These are phyloP conservation scores for Fusarium abutilonis DNA, from an alignment of 2,329 filamentous ascomycete species.

Conservation along the genomic window DNA sequence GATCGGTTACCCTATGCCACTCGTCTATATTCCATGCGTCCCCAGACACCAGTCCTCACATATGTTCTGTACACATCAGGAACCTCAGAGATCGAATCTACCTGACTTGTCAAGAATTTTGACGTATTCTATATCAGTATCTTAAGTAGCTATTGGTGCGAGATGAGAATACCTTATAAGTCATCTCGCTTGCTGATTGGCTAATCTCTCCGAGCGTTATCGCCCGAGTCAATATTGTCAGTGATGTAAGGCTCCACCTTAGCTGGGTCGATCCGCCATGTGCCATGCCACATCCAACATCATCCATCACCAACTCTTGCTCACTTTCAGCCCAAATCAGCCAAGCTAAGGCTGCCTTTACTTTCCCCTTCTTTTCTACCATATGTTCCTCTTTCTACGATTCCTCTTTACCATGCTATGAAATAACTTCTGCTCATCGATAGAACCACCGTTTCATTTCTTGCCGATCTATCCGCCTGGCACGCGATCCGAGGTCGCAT, in stretches of 20 bases:
- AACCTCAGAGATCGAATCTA: no score
- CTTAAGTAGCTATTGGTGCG: no score
- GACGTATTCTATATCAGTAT: no score
- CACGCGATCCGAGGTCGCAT: constrained; percentile 31
- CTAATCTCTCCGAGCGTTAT: constrained; percentile 1
- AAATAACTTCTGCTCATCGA: not conserved
- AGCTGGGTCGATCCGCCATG: constrained; percentile 26
- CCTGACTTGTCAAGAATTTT: no score
- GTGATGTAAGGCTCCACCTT: constrained; percentile 37
- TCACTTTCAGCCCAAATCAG: not conserved
- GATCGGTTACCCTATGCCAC: no score
- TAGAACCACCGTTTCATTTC: not conserved
- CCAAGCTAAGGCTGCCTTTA: constrained; percentile 15
- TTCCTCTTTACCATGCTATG: constrained; percentile 23
- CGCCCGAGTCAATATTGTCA: constrained; percentile 11
- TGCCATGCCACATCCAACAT: constrained; percentile 21
- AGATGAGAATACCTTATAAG: not conserved
- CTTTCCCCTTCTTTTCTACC: not conserved
- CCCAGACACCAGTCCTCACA: no score
- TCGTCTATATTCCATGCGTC: no score
- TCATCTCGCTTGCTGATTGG: constrained; percentile 16
- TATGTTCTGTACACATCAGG: no score
- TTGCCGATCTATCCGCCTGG: constrained; percentile 7
- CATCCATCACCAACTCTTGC: constrained; percentile 14
- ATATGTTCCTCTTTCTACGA: not conserved